Base-by-base conservation (phyloP, 495 filamentous ascomycete species). In the Penicillium parvum region DNA sequence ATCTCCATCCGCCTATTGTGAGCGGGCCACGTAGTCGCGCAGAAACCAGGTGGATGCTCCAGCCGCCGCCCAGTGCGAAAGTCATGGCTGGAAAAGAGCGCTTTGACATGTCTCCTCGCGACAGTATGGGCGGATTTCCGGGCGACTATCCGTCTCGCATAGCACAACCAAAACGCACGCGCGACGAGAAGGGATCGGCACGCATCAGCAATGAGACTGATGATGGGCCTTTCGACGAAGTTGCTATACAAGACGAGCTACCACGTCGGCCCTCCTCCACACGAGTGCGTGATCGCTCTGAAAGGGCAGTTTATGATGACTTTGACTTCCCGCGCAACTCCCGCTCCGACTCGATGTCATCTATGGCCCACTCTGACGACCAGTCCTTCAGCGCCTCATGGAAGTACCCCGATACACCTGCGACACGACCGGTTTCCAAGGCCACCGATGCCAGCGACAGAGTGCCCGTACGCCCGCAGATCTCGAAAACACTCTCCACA, bases 1-100 rank as follows among this genome's bases (percentile, higher is more conserved):
- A 94, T 48, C 74, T 86, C 22, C 87, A 94, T 54, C 88, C 89
- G 7, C 87, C 90, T 7, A 83, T 91, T 38, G 88, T 94, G 37
- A 85, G 86, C 58, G 82, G 80, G 46, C 84, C 86, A 5, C 64
- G 72, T 12, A 77, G 81, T 56, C 75, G 72, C 37, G 79, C 78
- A 17, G 85, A 83, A 39, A 82, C 81, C n/a, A 67, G 68, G 52
- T 96, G 90, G 90, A 92, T 96, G 88, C 68, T 95, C 22, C 86
- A 91, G 61, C 90, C 89, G 2, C 88, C 88, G 3, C 90, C 90
- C 26, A 77, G 76, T 36, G 86, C 89, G 12, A 85, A 79, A 53
- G 68, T 96, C 34, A 96, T 96, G 90, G 84, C 82, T 50, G 88
- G 88, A 45, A 91, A 90, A 58, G 76, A 76, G 42, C 64, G 64